phyloP scores from a whole-genome alignment of 2,329 filamentous ascomycete genomes.

The Phoma sp. region DNA sequence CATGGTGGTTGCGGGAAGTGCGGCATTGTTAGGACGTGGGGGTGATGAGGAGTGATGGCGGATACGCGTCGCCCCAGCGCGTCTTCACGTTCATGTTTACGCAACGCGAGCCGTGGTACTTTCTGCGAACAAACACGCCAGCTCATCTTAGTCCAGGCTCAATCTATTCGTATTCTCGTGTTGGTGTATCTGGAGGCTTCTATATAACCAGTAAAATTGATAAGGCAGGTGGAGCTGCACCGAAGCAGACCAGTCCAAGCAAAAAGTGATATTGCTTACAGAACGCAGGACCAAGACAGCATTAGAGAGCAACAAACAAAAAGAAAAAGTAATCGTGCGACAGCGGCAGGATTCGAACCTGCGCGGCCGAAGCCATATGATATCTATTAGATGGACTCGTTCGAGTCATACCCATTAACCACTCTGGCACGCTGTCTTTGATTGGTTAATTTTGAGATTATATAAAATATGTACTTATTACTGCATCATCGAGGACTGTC shows the following conservation, averaged over 20 bases:
- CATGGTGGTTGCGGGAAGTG: not conserved
- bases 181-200: too few relatives aligned
- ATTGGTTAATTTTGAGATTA: not conserved
- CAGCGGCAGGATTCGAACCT: slow-evolving; percentile 29
- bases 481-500: not conserved
- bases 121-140: not conserved
- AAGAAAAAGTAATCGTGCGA: slow-evolving; percentile 11
- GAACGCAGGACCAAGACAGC: too few relatives aligned
- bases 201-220: too few relatives aligned
- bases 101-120: not conserved
- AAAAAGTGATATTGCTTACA: too few relatives aligned
- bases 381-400: slow-evolving; percentile 26
- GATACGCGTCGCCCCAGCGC: slow-evolving; percentile 11
- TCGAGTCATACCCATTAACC: slow-evolving; percentile 38
- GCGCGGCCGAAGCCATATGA: slow-evolving; percentile 38
- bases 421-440: slow-evolving; percentile 20
- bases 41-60: not conserved
- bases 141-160: too few relatives aligned
- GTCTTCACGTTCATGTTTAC: slow-evolving; percentile 15
- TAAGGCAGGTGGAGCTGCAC: too few relatives aligned
- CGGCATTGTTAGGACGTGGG: not conserved
- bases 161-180: too few relatives aligned
- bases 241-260: too few relatives aligned
- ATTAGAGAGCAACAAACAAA: not conserved
- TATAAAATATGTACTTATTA: not conserved